Percentiles rank a stretch among this genome's conserved stretches.
phyloP scores from a whole-genome alignment of 495 filamentous ascomycete genomes.

The Penicillium lividum region DNA sequence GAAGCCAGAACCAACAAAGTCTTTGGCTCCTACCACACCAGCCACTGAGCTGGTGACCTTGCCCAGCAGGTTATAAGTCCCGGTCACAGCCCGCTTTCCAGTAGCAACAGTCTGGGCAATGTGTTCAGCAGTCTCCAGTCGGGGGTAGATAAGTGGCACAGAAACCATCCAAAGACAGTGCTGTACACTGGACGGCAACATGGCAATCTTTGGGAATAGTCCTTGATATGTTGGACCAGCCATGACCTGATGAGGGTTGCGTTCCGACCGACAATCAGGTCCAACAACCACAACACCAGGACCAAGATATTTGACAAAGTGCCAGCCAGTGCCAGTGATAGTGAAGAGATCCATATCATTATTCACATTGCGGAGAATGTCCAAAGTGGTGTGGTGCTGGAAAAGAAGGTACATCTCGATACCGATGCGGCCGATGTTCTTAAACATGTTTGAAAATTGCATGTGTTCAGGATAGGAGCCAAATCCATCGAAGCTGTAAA shows the following conservation, averaged over 20 bases:
- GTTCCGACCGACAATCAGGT: slow-evolving; percentile 85
- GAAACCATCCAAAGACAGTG: slow-evolving; percentile 95
- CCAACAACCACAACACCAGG: slow-evolving; percentile 89
- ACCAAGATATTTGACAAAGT: slow-evolving; percentile 95
- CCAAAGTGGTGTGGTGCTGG: slow-evolving; percentile 95
- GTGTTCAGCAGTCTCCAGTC: slow-evolving; percentile 85
- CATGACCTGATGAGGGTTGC: slow-evolving; percentile 88
- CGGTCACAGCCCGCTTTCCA: slow-evolving; percentile 92
- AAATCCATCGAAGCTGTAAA: slow-evolving; percentile 87
- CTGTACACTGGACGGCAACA: slow-evolving; percentile 88
- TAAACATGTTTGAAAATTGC: slow-evolving; percentile 96
- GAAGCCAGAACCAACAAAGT: slow-evolving; percentile 87
- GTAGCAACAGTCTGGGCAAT: slow-evolving; percentile 89
- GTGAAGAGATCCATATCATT: slow-evolving; percentile 93
- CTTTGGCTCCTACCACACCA: slow-evolving; percentile 91
- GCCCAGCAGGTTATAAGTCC: slow-evolving; percentile 90
- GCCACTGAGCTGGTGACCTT: slow-evolving; percentile 93
- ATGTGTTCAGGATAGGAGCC: slow-evolving; percentile 97
- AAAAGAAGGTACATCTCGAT: slow-evolving; percentile 99
- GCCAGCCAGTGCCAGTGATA: slow-evolving; percentile 94
- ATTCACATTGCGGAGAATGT: slow-evolving; percentile 82
- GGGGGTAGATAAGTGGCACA: slow-evolving; percentile 87
- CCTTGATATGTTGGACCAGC: slow-evolving; percentile 97
- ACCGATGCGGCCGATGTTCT: slow-evolving; percentile 95
- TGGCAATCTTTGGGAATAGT: slow-evolving; percentile 91